Evolutionary conservation across 208 protist genomes (phyloP), one percentile per base, ranked within the genome.

Genomic region (Trypanosoma melophagium): DNA sequence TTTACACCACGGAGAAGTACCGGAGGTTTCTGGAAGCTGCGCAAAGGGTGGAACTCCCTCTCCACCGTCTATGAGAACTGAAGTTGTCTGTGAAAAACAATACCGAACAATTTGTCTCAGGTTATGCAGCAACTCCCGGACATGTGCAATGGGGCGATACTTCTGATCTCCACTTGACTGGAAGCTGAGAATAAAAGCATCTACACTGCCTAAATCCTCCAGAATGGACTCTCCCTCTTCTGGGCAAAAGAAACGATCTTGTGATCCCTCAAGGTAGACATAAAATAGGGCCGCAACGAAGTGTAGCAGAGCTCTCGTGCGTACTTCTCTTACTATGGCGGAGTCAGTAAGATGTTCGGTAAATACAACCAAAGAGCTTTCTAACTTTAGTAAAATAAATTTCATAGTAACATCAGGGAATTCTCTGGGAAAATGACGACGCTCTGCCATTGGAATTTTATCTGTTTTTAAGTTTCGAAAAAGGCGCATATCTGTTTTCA

Each of bases 1-100:
- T 55, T 86, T 77, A 50, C 86, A 87, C 83, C 80, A 92, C 52
- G 86, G 86, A 3, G 83, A 85, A 58, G 80, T 70, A 31, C 69
- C 63, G 21, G 77, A 74, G 17, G 49, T 70, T 54, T 83, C 77
- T 13, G 80, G 83, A 42, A 92, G 73, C 17, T 57, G 69, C 54
- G 66, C 68, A 38, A 89, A 66, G 8, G 74, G 76, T 12, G 86
- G 86, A 35, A 87, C 83, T 0, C 81, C 86, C 4, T 80, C 75
- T 7, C 65, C 75, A 44, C 86, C 86, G 4, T 67, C 60, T 16
- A 79, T 60, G 3, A 92, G 76, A 50, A 77, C 60, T 16, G 66
- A 31, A 7, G 86, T 88, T 21, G 80, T 35, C 45, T 78, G 76
- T 16, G 79, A 66, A 75, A 92, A 81, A 25, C 88, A 74, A 64